These are phyloP conservation scores for Tricholoma bakamatsutake DNA, from an alignment of 768 basidiomycete species.

Conservation along the genomic window DNA sequence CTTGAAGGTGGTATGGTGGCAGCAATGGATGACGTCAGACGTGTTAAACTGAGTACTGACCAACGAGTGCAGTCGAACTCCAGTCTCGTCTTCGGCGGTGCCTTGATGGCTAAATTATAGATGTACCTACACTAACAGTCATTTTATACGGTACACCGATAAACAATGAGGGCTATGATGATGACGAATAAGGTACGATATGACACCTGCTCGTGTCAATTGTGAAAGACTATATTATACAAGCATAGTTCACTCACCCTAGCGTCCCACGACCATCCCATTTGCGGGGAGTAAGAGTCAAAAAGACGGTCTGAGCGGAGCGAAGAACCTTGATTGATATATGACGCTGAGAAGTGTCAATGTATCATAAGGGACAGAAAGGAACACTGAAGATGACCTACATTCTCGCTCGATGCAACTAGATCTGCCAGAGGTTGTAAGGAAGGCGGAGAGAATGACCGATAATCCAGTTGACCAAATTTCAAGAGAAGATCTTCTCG, in stretches of 20 bases:
- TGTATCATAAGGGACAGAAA: neutral
- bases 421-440: slow-evolving; percentile 66
- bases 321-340: slow-evolving; percentile 57
- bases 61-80: slow-evolving; percentile 22
- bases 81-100: slow-evolving; percentile 29
- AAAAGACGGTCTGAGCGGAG: slow-evolving; percentile 32
- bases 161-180: slow-evolving; percentile 7
- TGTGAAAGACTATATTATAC: neutral
- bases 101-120: slow-evolving; percentile 19
- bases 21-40: slow-evolving; percentile 31
- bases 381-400: slow-evolving; percentile 29
- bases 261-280: slow-evolving; percentile 89
- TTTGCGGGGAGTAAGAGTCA: slow-evolving; percentile 61
- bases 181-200: slow-evolving; percentile 45
- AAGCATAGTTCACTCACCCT: slow-evolving; percentile 45
- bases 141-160: neutral
- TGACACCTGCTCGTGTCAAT: slow-evolving; percentile 42
- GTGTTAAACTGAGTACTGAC: slow-evolving; percentile 18
- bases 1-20: slow-evolving; percentile 37
- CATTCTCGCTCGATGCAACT: slow-evolving; percentile 77
- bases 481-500: slow-evolving; percentile 67
- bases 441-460: slow-evolving; percentile 43
- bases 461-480: slow-evolving; percentile 59
- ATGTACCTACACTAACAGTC: neutral
- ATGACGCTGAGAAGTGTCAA: slow-evolving; percentile 37